Base-by-base conservation (phyloP, 192 early-diverging fungal species). In the Dispira simplex region DNA sequence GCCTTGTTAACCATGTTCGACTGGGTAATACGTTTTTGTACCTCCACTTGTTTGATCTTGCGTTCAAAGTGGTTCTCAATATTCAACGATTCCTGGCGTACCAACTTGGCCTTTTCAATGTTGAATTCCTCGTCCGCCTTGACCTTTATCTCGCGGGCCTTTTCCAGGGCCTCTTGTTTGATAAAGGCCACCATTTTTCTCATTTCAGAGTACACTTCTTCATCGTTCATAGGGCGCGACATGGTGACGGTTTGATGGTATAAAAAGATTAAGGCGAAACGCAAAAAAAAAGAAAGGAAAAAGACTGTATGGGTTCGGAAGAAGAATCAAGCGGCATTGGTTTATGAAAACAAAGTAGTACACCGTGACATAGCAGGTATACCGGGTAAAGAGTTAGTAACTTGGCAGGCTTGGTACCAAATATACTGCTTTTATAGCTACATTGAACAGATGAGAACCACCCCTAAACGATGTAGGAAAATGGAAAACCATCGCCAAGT, bases 91-190 rank as follows among this genome's bases (percentile, higher is more conserved):
- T 99, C 96, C 75, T 92, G 88, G 54, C 96, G 91, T 25, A 99
- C 96, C 51, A 97, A 83, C 74, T 99, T 99, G 74, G 91, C 96
- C 81, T 85, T 71, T 79, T 99, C 96, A 79, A 99, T 99, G 78
- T 99, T 99, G 83, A 97, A 99, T 70, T 99, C 96, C 67, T 99
- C 96, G 74, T 99, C 93, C 57, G 96, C 96, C 87, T 98, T 99
- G 69, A 97, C 86, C 78, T 93, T 95, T 73, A 96, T 93, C 75
- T 99, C 96, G 46, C 90, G 82, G 27, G 95, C 94, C 81, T 99
- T 99, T 72, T 99, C 96, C 26, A 93, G 72, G 10, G 96, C 95
- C 75, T 99, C 96, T 76, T 99, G 95, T 73, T 91, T 93, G 81
- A 99, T 99, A 79, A 99, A 99, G 39, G 89, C 84, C 46, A 97